These are phyloP conservation scores for Eremomyces bilateralis DNA, from an alignment of 495 filamentous ascomycete species.

Conservation along the genomic window DNA sequence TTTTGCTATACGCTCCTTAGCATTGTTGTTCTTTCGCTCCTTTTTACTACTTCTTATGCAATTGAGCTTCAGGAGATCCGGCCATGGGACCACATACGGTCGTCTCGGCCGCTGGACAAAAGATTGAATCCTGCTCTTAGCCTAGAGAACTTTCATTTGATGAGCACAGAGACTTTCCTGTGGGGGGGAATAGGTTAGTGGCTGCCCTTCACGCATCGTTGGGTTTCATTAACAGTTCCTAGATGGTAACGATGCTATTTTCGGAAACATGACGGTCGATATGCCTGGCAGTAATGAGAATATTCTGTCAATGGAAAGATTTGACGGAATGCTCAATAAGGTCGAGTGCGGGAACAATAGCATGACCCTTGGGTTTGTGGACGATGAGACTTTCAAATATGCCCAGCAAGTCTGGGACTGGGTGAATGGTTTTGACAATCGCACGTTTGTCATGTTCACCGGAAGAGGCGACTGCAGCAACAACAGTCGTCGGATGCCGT, in stretches of 20 bases:
- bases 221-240: constrained; percentile 3
- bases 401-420: constrained; percentile 19
- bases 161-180: constrained; percentile 12
- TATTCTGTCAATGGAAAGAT: constrained; percentile 20
- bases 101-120: too few relatives aligned
- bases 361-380: constrained; percentile 15
- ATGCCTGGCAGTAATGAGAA: constrained; percentile 16
- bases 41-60: too few relatives aligned
- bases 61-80: too few relatives aligned
- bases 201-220: not conserved
- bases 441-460: constrained; percentile 21
- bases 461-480: constrained; percentile 19
- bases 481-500: constrained; percentile 18
- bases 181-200: constrained; percentile 10
- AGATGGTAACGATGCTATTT: constrained; percentile 6
- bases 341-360: constrained; percentile 15
- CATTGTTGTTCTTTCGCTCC: too few relatives aligned
- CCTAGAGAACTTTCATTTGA: not conserved
- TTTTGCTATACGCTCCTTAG: too few relatives aligned
- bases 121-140: too few relatives aligned
- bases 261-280: constrained; percentile 20
- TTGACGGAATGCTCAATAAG: constrained; percentile 15
- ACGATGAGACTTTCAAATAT: constrained; percentile 15
- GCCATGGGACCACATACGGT: too few relatives aligned
- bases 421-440: constrained; percentile 19